phyloP scores from a whole-genome alignment of 352 stramenopile genomes.

The Thalassiosira exigua region DNA sequence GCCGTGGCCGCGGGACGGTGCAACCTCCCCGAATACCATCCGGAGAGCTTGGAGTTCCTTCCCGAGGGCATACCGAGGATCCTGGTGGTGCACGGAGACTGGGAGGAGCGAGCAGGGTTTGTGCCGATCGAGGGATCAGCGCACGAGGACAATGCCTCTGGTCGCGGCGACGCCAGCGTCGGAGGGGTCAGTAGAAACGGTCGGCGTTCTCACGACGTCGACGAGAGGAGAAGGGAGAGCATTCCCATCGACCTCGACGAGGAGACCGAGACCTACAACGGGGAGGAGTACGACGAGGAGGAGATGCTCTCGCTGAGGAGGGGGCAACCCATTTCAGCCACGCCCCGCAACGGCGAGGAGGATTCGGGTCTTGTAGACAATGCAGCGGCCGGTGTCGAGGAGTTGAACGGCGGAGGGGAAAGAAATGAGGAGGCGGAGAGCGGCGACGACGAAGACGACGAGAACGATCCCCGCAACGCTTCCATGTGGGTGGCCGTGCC shows the following conservation, averaged over 20 bases:
- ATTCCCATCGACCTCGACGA: conserved; percentile 39
- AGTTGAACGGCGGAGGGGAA: conserved; percentile 11
- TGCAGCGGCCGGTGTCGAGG: not conserved
- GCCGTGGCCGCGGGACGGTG: conserved; percentile 38
- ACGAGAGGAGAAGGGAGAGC: not conserved
- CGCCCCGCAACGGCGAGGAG: too few species aligned
- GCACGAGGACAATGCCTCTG: not conserved
- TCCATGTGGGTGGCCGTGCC: conserved; percentile 52
- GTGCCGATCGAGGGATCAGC: not conserved
- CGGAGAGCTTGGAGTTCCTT: conserved; percentile 36
- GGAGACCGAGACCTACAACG: conserved; percentile 22
- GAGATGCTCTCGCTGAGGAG: conserved; percentile 7
- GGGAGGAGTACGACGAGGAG: conserved; percentile 20
- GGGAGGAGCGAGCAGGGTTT: conserved; percentile 54
- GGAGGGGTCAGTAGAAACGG: not conserved
- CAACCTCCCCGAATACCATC: conserved; percentile 27
- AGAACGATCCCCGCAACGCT: conserved; percentile 36
- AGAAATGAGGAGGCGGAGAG: not conserved
- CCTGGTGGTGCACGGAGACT: conserved; percentile 47
- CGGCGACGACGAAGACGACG: conserved; percentile 5
- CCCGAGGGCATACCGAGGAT: conserved; percentile 37
- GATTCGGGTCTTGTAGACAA: too few species aligned
- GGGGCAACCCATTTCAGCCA: not conserved
- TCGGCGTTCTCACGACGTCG: not conserved
- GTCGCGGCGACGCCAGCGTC: not conserved